phyloP scores from a whole-genome alignment of 495 filamentous ascomycete species.

The Daldinia decipiens region DNA sequence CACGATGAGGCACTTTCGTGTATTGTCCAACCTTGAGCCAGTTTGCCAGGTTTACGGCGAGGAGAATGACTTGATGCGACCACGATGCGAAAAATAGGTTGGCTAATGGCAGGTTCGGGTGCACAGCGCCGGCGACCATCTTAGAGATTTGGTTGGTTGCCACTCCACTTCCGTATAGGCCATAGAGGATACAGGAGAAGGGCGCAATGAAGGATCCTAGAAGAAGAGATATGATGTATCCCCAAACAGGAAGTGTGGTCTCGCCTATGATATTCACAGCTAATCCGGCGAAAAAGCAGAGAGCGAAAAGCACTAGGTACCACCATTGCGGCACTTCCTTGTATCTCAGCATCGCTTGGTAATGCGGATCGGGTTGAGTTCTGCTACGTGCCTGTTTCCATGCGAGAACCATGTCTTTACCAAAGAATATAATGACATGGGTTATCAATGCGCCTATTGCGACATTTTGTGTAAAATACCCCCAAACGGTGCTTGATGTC shows the following conservation, averaged over 20 bases:
- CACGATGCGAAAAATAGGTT: conserved; percentile 54
- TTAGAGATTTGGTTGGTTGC: conserved; percentile 51
- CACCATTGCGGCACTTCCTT: conserved; percentile 63
- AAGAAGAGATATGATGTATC: conserved; percentile 61
- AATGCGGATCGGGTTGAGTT: conserved; percentile 28
- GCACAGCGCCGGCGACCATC: conserved; percentile 50
- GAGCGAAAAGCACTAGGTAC: conserved; percentile 59
- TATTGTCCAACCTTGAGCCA: conserved; percentile 53
- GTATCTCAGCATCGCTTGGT: conserved; percentile 33
- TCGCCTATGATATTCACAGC: conserved; percentile 58
- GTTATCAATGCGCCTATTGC: conserved; percentile 32
- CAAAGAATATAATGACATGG: conserved; percentile 31
- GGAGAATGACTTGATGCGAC: conserved; percentile 45
- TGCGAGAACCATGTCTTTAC: conserved; percentile 30
- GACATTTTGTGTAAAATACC: conserved; percentile 27
- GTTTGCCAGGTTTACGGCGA: conserved; percentile 51
- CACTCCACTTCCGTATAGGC: conserved; percentile 32
- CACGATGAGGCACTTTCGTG: conserved; percentile 58
- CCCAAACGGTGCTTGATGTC: conserved; percentile 31
- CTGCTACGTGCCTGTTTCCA: conserved; percentile 32
- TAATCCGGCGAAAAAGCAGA: conserved; percentile 62
- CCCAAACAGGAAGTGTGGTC: conserved; percentile 66
- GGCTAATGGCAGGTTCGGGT: conserved; percentile 50
- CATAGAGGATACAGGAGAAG: conserved; percentile 46
- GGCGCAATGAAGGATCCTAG: conserved; percentile 45